phyloP scores from a whole-genome alignment of 192 early-diverging fungal species.

The Phlyctochytrium planicorne region DNA sequence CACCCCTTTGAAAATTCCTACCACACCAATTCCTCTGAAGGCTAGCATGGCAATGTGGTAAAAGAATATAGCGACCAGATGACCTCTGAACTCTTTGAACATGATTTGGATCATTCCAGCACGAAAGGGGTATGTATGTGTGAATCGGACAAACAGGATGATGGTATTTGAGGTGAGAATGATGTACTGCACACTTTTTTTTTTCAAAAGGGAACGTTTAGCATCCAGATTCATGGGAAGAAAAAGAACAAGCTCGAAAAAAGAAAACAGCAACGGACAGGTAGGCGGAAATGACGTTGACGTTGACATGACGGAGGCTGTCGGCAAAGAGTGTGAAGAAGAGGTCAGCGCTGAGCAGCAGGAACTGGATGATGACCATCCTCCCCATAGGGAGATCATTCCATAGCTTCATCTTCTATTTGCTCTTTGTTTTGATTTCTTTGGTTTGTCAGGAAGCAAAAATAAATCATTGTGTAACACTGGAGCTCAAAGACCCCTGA shows the following conservation, averaged over 20 bases:
- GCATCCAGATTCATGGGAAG: background rate
- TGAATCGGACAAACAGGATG: conserved; percentile 45
- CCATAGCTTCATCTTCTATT: too few species aligned
- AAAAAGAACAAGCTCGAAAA: too few species aligned
- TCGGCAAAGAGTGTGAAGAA: conserved; percentile 43
- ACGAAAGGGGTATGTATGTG: conserved; percentile 45
- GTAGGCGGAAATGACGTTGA: conserved; percentile 40
- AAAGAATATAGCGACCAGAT: conserved; percentile 20
- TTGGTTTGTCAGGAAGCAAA: too few species aligned
- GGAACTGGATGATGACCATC: conserved; percentile 32
- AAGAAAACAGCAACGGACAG: conserved; percentile 17
- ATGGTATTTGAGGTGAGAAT: conserved; percentile 37
- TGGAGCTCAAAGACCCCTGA: too few species aligned
- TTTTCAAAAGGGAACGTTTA: background rate
- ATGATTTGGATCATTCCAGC: conserved; percentile 46
- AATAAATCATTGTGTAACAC: too few species aligned
- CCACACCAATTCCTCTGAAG: conserved; percentile 35
- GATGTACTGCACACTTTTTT: conserved; percentile 39
- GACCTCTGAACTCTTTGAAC: conserved; percentile 37
- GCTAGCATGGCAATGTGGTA: conserved; percentile 31
- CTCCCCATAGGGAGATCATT: conserved; percentile 14
- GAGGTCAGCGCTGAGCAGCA: conserved; percentile 30
- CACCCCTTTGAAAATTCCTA: conserved; percentile 8
- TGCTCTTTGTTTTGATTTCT: too few species aligned
- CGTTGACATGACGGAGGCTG: conserved; percentile 25